Base-by-base conservation (phyloP, 2,329 filamentous ascomycete species). In the Penicillium oxalicum region DNA sequence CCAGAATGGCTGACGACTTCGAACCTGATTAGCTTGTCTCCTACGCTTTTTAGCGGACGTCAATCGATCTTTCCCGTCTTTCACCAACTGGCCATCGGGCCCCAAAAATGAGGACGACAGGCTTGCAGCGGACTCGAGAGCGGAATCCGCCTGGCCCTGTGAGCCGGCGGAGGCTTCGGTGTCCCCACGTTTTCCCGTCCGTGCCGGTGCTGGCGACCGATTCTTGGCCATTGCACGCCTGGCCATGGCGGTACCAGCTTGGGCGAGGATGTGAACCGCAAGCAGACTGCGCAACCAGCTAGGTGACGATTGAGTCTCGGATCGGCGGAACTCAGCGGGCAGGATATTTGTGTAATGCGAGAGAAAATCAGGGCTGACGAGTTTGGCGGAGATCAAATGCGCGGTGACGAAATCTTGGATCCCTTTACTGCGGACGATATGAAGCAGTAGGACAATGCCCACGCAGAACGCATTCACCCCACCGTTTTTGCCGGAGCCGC, bases 1-100 rank as follows among this genome's bases (percentile, higher is more conserved):
- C 91, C 91, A 96, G 56, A 96, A 81, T 42, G 91, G 91, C 72
- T 96, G 91, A 64, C 89, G 84, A 67, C 89, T 88, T 68, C 91
- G 80, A 58, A 95, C 89, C 69, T 93, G 88, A 50, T 89, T 90
- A 64, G 88, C 91, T 71, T 95, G 89, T 73, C 93, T 91, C 72
- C 87, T 83, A 73, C 88, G 86, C 74, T 89, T 93, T 72, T 93
- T 94, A 55, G 79, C 81, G 56, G 70, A 73, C 64, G 82, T 74
- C 72, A 80, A 65, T 70, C 72, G 82, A 68, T 78, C 78, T 69
- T 74, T 82, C 64, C 68, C 72, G 45, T 79, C 75, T 60, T 77
- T 76, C 47, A 77, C 63, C 69, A 75, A 62, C 72, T 74, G 66
- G 26, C 66, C 69, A 54, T 75, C 73, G 9, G 66, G 59, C 12